These are phyloP conservation scores for Colletotrichum sp. DNA, from an alignment of 2,329 filamentous ascomycete genomes.

Conservation along the genomic window DNA sequence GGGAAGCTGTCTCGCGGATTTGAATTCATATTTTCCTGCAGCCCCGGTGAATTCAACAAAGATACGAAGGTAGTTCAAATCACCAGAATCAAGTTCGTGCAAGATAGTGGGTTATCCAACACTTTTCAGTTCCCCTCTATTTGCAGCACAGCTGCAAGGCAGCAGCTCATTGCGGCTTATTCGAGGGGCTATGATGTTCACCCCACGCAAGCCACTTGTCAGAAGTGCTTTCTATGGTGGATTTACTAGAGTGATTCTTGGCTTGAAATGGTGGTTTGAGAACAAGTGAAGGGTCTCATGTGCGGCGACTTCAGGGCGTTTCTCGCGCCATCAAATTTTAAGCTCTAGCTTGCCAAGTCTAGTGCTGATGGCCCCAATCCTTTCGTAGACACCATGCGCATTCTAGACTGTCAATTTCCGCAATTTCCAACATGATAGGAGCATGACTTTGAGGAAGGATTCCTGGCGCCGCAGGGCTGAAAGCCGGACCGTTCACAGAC, in stretches of 20 bases:
- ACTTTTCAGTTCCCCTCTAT: not conserved
- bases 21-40: not conserved
- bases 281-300: not conserved
- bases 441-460: not conserved
- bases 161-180: not conserved
- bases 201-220: not conserved
- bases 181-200: not conserved
- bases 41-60: not conserved
- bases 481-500: not conserved
- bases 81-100: not conserved
- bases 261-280: not conserved
- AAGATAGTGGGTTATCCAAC: not conserved
- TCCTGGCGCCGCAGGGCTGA: not conserved
- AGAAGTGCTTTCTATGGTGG: not conserved
- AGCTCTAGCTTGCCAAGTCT: not conserved
- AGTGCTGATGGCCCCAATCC: not conserved
- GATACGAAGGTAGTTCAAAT: not conserved
- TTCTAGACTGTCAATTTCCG: not conserved
- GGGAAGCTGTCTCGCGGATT: not conserved
- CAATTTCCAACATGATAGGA: not conserved
- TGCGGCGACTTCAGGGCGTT: not conserved
- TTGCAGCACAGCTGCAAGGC: not conserved
- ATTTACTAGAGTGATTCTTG: not conserved
- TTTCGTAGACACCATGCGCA: not conserved
- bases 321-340: not conserved